A percentile compares a stretch with the other conserved stretches of the same genome.
These are phyloP conservation scores for Talaromyces atroroseus DNA, from an alignment of 2,329 filamentous ascomycete species.

Conservation along the genomic window DNA sequence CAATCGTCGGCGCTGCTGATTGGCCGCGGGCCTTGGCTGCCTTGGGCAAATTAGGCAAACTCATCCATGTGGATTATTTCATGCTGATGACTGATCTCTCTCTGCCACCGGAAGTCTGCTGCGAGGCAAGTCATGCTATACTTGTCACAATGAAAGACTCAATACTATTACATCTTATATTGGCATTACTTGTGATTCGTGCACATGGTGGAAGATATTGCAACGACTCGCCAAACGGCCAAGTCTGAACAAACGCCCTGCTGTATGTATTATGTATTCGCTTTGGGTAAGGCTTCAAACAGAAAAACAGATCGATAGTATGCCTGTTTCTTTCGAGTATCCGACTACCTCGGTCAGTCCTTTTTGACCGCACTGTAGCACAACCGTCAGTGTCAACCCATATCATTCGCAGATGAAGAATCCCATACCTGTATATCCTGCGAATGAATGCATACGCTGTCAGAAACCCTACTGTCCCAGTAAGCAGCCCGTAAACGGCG, in stretches of 20 bases:
- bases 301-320: not conserved
- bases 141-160: too few species aligned
- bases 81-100: not conserved
- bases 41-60: not conserved
- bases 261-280: not conserved
- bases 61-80: too few species aligned
- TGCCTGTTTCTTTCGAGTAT: not conserved
- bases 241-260: not conserved
- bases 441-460: constrained; percentile 78
- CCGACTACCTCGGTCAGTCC: constrained; percentile 4
- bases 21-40: not conserved
- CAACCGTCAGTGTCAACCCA: not conserved
- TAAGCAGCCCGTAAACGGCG: constrained; percentile 72
- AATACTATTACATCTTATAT: not conserved
- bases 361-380: constrained; percentile 11
- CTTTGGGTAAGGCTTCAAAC: not conserved
- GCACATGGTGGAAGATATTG: not conserved
- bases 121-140: too few species aligned
- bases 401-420: constrained; percentile 13
- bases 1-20: not conserved
- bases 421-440: constrained; percentile 74
- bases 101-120: constrained; percentile 3
- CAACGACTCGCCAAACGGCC: not conserved
- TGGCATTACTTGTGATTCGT: not conserved
- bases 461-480: constrained; percentile 78